Evolutionary conservation across 257 asterid species (phyloP).

Genomic region (Gardenia jasminoides): DNA sequence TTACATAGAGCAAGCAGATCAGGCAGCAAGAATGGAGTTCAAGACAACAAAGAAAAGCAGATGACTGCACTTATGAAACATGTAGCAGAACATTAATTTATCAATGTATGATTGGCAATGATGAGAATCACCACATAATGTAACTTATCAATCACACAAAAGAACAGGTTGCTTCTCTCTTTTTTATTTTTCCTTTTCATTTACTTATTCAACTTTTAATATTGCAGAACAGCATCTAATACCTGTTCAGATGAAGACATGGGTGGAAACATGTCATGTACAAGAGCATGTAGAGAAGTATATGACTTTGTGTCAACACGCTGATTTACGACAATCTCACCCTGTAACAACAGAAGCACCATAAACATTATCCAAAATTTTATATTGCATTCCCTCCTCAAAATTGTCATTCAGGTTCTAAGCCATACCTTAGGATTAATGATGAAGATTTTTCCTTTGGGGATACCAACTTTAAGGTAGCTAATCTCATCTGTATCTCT

Average conservation of each 20-base stretch:
- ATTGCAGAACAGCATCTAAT: background rate
- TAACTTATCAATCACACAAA: background rate
- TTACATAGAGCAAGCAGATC: background rate
- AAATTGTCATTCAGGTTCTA: constrained; percentile 3
- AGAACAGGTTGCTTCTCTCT: background rate
- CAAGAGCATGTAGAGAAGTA: constrained; percentile 61
- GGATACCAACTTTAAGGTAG: constrained; percentile 93
- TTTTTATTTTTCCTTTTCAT: background rate
- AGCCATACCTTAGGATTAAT: constrained; percentile 80
- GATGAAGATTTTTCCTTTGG: constrained; percentile 83
- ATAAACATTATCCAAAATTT: constrained; percentile 6
- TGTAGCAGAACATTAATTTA: background rate
- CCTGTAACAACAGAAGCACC: constrained; percentile 42
- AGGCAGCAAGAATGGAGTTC: background rate
- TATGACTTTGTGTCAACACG: constrained; percentile 70
- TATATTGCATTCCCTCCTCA: background rate
- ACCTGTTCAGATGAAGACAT: constrained; percentile 70
- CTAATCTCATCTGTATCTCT: constrained; percentile 93
- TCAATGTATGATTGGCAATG: background rate
- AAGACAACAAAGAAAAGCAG: background rate
- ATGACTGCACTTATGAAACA: background rate
- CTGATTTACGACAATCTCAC: constrained; percentile 80
- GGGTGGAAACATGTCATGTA: constrained; percentile 81
- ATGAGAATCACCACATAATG: background rate
- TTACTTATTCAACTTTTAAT: background rate